phyloP scores from a whole-genome alignment of 2,329 filamentous ascomycete genomes.

The Fragosphaeria purpurea region DNA sequence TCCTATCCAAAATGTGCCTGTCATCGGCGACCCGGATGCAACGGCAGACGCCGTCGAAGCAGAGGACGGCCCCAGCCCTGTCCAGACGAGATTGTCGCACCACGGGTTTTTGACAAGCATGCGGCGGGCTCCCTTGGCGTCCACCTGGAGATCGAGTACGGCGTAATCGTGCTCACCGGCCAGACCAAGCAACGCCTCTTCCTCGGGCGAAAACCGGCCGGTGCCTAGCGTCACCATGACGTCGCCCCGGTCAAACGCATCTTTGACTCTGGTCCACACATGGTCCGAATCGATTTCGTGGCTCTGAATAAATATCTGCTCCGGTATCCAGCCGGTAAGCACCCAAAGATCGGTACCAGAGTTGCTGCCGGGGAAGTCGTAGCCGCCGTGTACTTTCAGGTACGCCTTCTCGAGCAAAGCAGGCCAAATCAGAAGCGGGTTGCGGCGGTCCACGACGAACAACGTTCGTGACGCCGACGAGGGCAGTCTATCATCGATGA shows the following conservation, averaged over 20 bases:
- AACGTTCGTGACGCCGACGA: constrained; percentile 62
- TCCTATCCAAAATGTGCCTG: constrained; percentile 90
- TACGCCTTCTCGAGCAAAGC: constrained; percentile 94
- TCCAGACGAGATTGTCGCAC: constrained; percentile 72
- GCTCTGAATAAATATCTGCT: constrained; percentile 83
- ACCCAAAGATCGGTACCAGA: constrained; percentile 92
- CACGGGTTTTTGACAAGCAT: constrained; percentile 93
- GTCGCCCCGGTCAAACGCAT: constrained; percentile 65
- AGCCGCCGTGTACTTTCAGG: constrained; percentile 86
- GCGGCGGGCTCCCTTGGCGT: constrained; percentile 47
- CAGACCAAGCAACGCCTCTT: constrained; percentile 72
- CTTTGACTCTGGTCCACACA: constrained; percentile 68
- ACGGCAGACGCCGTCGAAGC: constrained; percentile 7
- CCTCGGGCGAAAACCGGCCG: constrained; percentile 63
- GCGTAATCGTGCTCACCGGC: constrained; percentile 92
- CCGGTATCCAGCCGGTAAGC: constrained; percentile 90
- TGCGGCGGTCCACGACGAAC: constrained; percentile 78
- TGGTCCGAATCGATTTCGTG: constrained; percentile 63
- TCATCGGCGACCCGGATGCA: constrained; percentile 24
- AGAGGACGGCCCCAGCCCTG: constrained; percentile 32
- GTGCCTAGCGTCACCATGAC: constrained; percentile 87
- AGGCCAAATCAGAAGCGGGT: constrained; percentile 78
- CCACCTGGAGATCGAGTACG: constrained; percentile 66
- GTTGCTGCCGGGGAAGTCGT: constrained; percentile 96
- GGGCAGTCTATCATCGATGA: constrained; percentile 78